Evolutionary conservation across 495 filamentous ascomycete species (phyloP), one percentile per base, ranked within the genome.

Genomic region (Penicillium nucicola): DNA sequence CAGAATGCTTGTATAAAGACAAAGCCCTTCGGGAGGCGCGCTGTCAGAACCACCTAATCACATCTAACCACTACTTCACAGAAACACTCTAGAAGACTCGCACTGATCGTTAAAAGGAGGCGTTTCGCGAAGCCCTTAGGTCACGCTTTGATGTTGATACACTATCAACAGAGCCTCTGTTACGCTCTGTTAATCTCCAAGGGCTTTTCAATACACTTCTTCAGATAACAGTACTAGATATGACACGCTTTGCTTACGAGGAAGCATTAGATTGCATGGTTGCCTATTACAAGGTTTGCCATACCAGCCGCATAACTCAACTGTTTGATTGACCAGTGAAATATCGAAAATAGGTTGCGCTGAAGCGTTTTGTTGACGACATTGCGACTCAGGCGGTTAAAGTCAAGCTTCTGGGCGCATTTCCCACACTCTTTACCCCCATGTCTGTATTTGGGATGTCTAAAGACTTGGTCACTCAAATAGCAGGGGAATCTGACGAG

Each of bases 361-460:
- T 84, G 31, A 82, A 84, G 61, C 68, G 71, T 2, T 84, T 88
- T 57, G 62, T 84, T 30, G 83, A 87, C 41, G 75, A 83, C 40
- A 56, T 86, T 30, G 70, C 78, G 11, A 71, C 76, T 13, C 64
- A 80, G 42, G 80, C 79, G 2, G 72, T 84, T 17, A 82, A 86
- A 51, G 48, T 56, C 13, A 74, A 72, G 50, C 69, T 85, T 42
- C 57, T 85, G 5, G 12, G 45, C 32, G 39, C 35, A 14, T 42
- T 67, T n/a, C 8, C 30, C 8, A 34, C 52, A 20, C 53, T 69
- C 17, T 53, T 71, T 32, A 54, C 62, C 14, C 69, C 67, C 10
- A 41, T 56, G 42, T 42, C 42, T 34, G 55, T 46, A 30, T 74
- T 64, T 38, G 44, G 65, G 2, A 77, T 84, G 72, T 11, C 69